Base-by-base conservation (phyloP, 306 rosid genomes). In the Quercus berberidifolia region DNA sequence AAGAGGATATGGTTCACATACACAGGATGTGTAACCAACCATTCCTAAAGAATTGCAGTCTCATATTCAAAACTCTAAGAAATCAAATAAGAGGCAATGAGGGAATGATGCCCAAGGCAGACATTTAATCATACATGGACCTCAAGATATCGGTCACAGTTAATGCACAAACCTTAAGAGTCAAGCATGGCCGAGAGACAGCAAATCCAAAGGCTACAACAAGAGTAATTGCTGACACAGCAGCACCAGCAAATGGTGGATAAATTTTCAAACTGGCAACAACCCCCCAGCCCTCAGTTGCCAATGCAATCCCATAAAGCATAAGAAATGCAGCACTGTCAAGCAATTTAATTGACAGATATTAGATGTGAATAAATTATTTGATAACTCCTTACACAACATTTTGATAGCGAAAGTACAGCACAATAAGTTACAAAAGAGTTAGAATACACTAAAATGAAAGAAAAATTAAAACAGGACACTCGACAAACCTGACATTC, bases 271-370 rank as follows among this genome's bases (percentile, higher is more conserved):
- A 84, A 88, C 99, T 96, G 35, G 99, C 99, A 83, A 96, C 98
- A 64, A 96, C 99, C 56, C 99, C 99, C 99, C 99, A 96, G 75
- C 98, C 99, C 87, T 96, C 99, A 64, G 98, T 96, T 75, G 99
- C 99, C 85, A 96, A 87, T 35, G 99, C 99, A 90, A 96, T 90
- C 88, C 98, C 99, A 82, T 96, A 96, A 35, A 96, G 99, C 93
- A 91, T 80, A 77, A 96, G 99, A 86, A 96, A 96, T 17, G 99
- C 90, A 77, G 85, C 89, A 88, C 99, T 96, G 86, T 65, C 52
- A 75, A 75, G 71, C 25, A 71, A 69, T 38, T 71, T 14, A 73
- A 69, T 20, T 55, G 80, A 80, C 25, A 81, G 77, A 73, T 43
- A 78, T 76, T 55, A 76, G 77, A 76, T 78, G 73, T 52, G 78